phyloP scores from a whole-genome alignment of 2,329 filamentous ascomycete species.

The Huntiella abstrusa region DNA sequence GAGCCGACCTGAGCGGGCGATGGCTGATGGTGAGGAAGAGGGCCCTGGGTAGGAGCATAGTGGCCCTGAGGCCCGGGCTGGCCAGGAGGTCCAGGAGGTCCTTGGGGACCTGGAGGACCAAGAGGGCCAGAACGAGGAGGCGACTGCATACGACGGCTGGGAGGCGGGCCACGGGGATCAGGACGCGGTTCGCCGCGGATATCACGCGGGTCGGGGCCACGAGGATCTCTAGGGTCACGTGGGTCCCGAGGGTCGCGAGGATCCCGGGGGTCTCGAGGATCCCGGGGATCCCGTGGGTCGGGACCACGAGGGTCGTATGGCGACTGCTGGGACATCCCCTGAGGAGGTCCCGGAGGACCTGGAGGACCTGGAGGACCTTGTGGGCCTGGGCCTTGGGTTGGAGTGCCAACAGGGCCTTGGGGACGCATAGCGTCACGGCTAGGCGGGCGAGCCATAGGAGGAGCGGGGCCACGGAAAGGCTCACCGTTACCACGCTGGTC shows the following conservation, averaged over 20 bases:
- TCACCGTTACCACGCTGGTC: conserved; percentile 47
- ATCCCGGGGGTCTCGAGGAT: neutral
- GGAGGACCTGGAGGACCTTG: conserved; percentile 12
- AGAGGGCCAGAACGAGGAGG: conserved; percentile 13
- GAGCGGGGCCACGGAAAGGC: conserved; percentile 46
- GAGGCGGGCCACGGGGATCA: conserved; percentile 20
- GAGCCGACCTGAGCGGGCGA: conserved; percentile 15
- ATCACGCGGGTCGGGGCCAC: conserved; percentile 12
- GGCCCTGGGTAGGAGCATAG: conserved; percentile 20
- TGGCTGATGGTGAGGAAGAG: conserved; percentile 18
- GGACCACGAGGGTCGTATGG: conserved; percentile 19
- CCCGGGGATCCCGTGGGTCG: conserved; percentile 16
- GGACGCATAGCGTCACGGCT: conserved; percentile 29
- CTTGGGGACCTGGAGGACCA: conserved; percentile 14
- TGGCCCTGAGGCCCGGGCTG: conserved; percentile 30
- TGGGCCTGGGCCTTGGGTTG: conserved; percentile 6
- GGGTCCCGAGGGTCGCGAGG: conserved; percentile 15
- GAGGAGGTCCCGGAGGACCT: conserved; percentile 7
- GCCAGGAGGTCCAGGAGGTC: conserved; percentile 12
- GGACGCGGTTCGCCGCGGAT: conserved; percentile 6
- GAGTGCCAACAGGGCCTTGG: conserved; percentile 1
- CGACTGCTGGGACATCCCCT: conserved; percentile 32
- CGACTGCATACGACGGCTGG: conserved; percentile 22
- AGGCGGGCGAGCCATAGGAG: conserved; percentile 49
- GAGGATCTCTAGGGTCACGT: conserved; percentile 27